Conservation (phyloP, 1,139 yeast species). For the Saccharomycopsis hybrid region DNA sequence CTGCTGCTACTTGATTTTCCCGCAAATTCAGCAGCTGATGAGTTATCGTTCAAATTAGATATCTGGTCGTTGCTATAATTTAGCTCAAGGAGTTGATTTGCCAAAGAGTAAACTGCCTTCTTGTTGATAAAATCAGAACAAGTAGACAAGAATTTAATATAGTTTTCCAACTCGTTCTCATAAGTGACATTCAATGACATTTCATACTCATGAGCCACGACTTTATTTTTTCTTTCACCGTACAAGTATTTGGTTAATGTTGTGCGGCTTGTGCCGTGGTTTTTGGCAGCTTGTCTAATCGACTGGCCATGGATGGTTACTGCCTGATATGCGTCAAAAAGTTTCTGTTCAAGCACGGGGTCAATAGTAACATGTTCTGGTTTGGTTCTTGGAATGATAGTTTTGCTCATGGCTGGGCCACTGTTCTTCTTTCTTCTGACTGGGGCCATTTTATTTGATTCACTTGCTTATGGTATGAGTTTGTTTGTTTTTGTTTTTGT, state of each 20-base stretch:
- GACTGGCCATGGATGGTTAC: conserved; percentile 15
- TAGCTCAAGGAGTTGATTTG: conserved; percentile 14
- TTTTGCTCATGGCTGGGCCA: conserved; percentile 18
- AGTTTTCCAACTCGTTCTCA: conserved; percentile 16
- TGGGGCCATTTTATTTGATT: not conserved
- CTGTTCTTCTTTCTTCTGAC: conserved; percentile 11
- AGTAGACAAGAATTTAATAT: conserved; percentile 5
- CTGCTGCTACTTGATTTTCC: not conserved
- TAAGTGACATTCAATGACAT: conserved; percentile 16
- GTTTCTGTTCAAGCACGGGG: conserved; percentile 17
- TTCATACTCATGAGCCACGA: conserved; percentile 20
- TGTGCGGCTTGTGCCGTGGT: conserved; percentile 16
- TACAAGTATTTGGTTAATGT: conserved; percentile 18
- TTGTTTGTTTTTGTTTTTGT: no score
- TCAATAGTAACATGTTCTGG: conserved; percentile 21
- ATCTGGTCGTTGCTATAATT: conserved; percentile 1
- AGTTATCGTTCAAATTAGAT: not conserved
- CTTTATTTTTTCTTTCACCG: conserved; percentile 19
- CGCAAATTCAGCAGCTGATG: not conserved
- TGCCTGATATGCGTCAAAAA: conserved; percentile 19
- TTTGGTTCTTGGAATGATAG: conserved; percentile 13
- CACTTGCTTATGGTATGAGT: no score
- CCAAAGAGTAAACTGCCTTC: conserved; percentile 13
- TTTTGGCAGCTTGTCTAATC: conserved; percentile 19
- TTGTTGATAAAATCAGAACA: conserved; percentile 12